Evolutionary conservation across 352 stramenopile genomes (phyloP), one percentile per base, ranked within the genome.

Genomic region (Phytophthora hybrid): DNA sequence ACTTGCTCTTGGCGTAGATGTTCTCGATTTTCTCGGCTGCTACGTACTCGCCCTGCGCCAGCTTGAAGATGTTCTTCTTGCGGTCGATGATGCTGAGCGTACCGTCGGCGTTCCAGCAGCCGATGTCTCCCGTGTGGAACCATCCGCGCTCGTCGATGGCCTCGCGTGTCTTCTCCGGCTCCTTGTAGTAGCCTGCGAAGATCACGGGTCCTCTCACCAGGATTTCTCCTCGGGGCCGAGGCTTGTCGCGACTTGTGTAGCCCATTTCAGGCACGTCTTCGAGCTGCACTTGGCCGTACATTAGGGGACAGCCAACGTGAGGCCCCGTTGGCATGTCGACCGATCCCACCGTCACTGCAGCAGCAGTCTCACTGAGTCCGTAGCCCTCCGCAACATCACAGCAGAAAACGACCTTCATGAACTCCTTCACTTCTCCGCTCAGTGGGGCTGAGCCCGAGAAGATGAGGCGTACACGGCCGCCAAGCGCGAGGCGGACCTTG

Each of bases 51-150:
- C 95, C 96, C 71, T 97, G 85, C 1, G 88, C 76, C 6, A 97
- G 79, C 82, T 97, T 97, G 83, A 97, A 97, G 73, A 97, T 93
- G 82, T 97, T 97, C 73, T 97, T 95, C 85, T 93, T 94, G 46
- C 88, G 83, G 68, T 94, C 88, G 31, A 95, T 88, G 64, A 98
- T 97, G 61, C 84, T 86, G 37, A 98, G 75, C 58, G 85, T 94
- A 47, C 93, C 92, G 66, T 98, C 84, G 7, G 88, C 83, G 69
- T 99, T 98, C 76, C 98, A 97, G 7, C 84, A 82, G 29, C 94
- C 97, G 46, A 99, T 84, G 69, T 99, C 97, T 41, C 97, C 97
- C 1, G 96, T 99, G 78, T 99, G 94, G 71, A 99, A 98, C 89
- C 92, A 99, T 19, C 95, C 95, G 39, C 91, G 91, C 13, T 75